These are phyloP conservation scores for Naganishia sp. DNA, from an alignment of 1,284 basidiomycete genomes.

Conservation along the genomic window DNA sequence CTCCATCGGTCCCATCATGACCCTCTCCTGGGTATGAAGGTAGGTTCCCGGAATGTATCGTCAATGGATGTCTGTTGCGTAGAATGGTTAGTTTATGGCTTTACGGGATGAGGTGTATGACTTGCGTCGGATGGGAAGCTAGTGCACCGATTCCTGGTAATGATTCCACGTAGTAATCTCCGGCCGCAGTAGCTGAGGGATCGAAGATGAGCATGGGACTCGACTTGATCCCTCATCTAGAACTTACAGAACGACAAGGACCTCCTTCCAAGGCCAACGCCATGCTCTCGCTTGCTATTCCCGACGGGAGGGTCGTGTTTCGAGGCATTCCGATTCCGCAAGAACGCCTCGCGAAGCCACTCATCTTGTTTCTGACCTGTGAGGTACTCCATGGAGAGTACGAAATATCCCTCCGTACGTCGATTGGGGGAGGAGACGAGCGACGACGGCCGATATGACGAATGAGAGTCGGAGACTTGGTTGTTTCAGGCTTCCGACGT, in stretches of 20 bases:
- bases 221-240: not conserved
- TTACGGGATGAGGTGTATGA: not conserved
- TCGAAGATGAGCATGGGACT: not conserved
- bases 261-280: not conserved
- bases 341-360: slow-evolving; percentile 14
- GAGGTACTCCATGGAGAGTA: slow-evolving; percentile 16
- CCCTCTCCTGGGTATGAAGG: slow-evolving; percentile 70
- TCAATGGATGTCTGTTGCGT: slow-evolving; percentile 62
- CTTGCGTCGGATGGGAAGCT: slow-evolving; percentile 51
- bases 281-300: not conserved
- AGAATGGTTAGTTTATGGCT: slow-evolving; percentile 48
- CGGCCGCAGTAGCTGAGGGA: slow-evolving; percentile 58
- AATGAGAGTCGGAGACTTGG: not conserved
- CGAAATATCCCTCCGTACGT: too few species aligned
- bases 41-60: slow-evolving; percentile 77
- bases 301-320: not conserved
- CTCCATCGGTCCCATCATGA: slow-evolving; percentile 48
- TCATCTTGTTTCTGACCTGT: slow-evolving; percentile 14
- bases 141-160: slow-evolving; percentile 72
- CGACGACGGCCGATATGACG: not conserved
- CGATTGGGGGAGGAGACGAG: not conserved
- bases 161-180: slow-evolving; percentile 76
- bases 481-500: slow-evolving; percentile 18
- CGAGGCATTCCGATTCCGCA: not conserved
- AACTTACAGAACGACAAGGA: slow-evolving; percentile 4